Base-by-base conservation (phyloP, 2,329 filamentous ascomycete species). In the Macrophomina pseudophaseolina region DNA sequence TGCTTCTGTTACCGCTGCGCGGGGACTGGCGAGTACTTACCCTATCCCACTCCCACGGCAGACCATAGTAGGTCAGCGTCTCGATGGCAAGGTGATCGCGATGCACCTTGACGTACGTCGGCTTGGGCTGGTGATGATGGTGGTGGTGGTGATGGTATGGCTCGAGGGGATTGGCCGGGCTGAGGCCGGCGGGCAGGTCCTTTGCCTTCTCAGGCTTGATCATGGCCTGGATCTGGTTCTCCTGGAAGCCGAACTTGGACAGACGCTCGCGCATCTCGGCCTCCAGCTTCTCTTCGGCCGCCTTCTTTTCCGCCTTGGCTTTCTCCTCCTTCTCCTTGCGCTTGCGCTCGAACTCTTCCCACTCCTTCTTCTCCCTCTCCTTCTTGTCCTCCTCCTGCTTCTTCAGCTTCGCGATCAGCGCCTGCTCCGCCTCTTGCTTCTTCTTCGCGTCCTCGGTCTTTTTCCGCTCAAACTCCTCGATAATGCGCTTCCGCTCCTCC, bases 81-180 rank as follows among this genome's bases (percentile, higher is more conserved):
- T 84, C 81, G 38, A 81, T 71, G 38, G 78, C 75, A 42, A 84
- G 72, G 73, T 82, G 80, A 53, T 82, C 78, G 62, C 77, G 77
- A 69, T 81, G 78, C 18, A 84, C 79, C 69, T 83, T 84, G 49
- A 81, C 79, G 66, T 81, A 84, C 0, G 81, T 80, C 0, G 82
- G 82, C 23, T 77, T 71, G 33, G 73, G 71, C 35, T 68, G 28
- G n/a, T 66, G 32, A 67, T 69, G 59, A 16, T 65, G 53, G 69
- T 68, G 67, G 28, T 44, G 48, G 28, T 52, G 44, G 58, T 56
- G 51, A 8, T 40, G 60, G 23, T 64, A 40, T 4, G 38, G 46
- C 8, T 52, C 49, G 6, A 65, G 66, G 62, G 65, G 70, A 67
- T 68, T 74, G 67, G 8, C 70, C 48, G 68, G 72, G 65, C 64